Evolutionary conservation across 768 basidiomycete genomes (phyloP), one percentile per base, ranked within the genome.

Genomic region (Tricholoma sp.): DNA sequence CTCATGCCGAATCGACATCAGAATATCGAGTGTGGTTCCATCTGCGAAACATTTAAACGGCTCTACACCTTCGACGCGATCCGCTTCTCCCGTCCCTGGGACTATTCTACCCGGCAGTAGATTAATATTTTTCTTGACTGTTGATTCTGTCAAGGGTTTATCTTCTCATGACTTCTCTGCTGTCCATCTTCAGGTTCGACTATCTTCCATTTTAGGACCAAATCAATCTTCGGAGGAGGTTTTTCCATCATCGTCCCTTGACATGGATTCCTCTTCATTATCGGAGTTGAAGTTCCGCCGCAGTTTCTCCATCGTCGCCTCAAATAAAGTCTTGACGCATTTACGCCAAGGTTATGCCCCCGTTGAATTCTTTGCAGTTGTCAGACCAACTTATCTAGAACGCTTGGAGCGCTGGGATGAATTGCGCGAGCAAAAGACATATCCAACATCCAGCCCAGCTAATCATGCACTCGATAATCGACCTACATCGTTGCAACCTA

Each of bases 351-450:
- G 86, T 18, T 92, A 93, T 67, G 91, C 88, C 2, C 87, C 88
- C 1, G 80, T 99, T 64, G 92, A 97, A 64, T 89, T 98, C 69
- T 98, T 95, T 62, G 96, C 91, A 12, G 79, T 85, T 6, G 77
- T 88, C 57, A 85, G 83, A 50, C 82, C 91, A 12, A 88, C 86
- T 13, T 98, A 96, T 70, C 69, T 98, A 62, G 89, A 92, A 59
- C 83, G 93, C 6, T 74, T 98, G 71, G 93, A 94, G 65, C 82
- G 89, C 55, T 97, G 94, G 94, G 96, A 98, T 66, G 90, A 94
- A 66, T 80, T 91, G 77, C 84, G 94, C 33, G 94, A 98, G 60
- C 83, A 88, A 49, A 82, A 83, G 60, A 72, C 75, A 57, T 74
- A 66, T 65, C 73, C 72, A 59, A 69, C 76, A 42, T 66, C 73